phyloP scores from a whole-genome alignment of 768 basidiomycete species.

The Tephrocybe sp. region DNA sequence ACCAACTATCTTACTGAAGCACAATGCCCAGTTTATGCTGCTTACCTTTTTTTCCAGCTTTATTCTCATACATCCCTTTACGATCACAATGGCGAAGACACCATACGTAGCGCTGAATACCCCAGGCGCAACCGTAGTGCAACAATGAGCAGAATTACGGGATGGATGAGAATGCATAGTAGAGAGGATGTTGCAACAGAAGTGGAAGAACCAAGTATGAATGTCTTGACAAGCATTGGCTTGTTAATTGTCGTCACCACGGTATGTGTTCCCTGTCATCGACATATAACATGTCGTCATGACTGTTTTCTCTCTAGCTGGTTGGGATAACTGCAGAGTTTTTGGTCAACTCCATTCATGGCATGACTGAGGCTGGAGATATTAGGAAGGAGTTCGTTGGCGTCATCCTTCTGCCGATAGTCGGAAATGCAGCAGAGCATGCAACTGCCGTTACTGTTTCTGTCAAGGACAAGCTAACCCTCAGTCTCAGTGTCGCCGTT shows the following conservation, averaged over 20 bases:
- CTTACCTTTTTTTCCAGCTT: slow-evolving; percentile 80
- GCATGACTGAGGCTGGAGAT: slow-evolving; percentile 52
- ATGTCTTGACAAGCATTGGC: slow-evolving; percentile 48
- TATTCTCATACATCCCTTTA: slow-evolving; percentile 76
- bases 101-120: slow-evolving; percentile 36
- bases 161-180: slow-evolving; percentile 18
- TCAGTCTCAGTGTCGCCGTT: slow-evolving; percentile 86
- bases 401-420: slow-evolving; percentile 83
- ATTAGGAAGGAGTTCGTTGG: slow-evolving; percentile 86
- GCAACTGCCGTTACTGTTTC: slow-evolving; percentile 91
- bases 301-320: slow-evolving; percentile 39
- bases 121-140: slow-evolving; percentile 15
- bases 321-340: slow-evolving; percentile 67
- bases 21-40: slow-evolving; percentile 59
- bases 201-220: slow-evolving; percentile 56
- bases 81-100: slow-evolving; percentile 43
- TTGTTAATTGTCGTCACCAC: slow-evolving; percentile 63
- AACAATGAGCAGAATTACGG: slow-evolving; percentile 15
- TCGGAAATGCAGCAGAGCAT: slow-evolving; percentile 93
- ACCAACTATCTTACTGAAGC: no score
- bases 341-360: slow-evolving; percentile 82
- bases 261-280: slow-evolving; percentile 35
- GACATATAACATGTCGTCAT: not conserved
- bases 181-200: no score
- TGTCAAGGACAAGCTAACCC: slow-evolving; percentile 86